Evolutionary conservation across 139 green algal species (phyloP), one percentile per base, ranked within the genome.

Genomic region (Chlorella sorokiniana): DNA sequence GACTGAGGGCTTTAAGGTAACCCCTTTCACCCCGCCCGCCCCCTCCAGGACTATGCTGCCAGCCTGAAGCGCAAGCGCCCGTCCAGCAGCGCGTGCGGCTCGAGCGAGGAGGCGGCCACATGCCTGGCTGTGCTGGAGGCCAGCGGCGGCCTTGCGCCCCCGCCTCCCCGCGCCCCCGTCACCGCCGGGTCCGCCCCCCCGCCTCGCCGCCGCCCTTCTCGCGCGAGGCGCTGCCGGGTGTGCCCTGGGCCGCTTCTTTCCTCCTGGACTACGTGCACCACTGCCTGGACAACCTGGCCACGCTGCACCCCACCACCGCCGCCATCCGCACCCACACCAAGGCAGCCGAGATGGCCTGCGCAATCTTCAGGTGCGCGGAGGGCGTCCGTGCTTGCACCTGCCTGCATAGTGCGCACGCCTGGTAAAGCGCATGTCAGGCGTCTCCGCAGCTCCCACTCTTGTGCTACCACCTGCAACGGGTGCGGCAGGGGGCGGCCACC

Each of bases 201-300:
- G 1, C 25, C 5, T 35, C 22, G 31, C 37, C 10, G 14, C 37
- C 22, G 23, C 1, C 38, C 23, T 22, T 29, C 65, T 25, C 22
- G 33, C 18, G 65, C 65, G n/a, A 27, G 69, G 42, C 14, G 20
- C 31, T 35, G 1, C 23, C 1, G 7, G 1, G 11, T 22, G 23
- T 79, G 37, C 73, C 73, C 9, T 79, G 73, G 73, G 48, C 63
- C 20, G 52, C 73, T 25, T 79, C 73, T 10, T 79, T 42, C 73
- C 73, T 79, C 25, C 29, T 79, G 11, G 37, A 69, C 54, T 79
- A 51, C 23, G 73, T 79, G 33, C 73, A 69, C 35, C 73, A 41
- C 31, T 79, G 73, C 73, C 37, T 79, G 38, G 37, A 52, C 2
- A 41, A 25, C 25, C 73, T 79, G 37, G 10, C 20, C 9, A 16